Conservation (phyloP, 495 filamentous ascomycete species). For the Penicillium flavigenum region DNA sequence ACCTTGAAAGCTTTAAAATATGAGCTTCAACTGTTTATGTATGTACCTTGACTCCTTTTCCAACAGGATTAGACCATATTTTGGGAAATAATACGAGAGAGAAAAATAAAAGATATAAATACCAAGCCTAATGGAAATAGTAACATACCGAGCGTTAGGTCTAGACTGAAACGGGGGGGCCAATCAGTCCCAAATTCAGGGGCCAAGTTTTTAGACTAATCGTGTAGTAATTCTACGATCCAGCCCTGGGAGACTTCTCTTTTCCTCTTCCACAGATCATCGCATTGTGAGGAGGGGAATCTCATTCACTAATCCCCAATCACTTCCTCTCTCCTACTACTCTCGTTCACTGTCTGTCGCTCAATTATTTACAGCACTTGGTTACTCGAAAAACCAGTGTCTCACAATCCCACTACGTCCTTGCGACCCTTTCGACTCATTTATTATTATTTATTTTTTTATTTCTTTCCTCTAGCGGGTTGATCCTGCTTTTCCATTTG, state of each 20-base stretch:
- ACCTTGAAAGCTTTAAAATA: not conserved
- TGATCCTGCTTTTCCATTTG: constrained; percentile 28
- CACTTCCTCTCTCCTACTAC: constrained; percentile 7
- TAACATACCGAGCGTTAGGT: constrained; percentile 9
- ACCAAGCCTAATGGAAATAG: constrained; percentile 5
- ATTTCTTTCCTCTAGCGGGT: constrained; percentile 22
- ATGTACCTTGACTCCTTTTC: not conserved
- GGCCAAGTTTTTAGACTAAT: constrained; percentile 9
- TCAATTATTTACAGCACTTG: not conserved
- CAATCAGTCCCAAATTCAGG: constrained; percentile 17
- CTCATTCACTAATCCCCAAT: constrained; percentile 11
- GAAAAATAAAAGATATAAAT: constrained; percentile 1
- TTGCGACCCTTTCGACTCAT: constrained; percentile 8
- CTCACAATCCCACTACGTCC: not conserved
- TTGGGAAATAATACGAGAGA: not conserved
- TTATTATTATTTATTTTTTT: constrained; percentile 3
- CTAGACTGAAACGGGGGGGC: constrained; percentile 13
- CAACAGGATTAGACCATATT: not conserved
- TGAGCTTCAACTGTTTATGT: not conserved
- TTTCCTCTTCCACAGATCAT: constrained; percentile 8
- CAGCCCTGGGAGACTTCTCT: constrained; percentile 10
- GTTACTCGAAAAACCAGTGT: constrained; percentile 13
- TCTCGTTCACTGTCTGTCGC: constrained; percentile 1
- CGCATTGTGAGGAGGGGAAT: constrained; percentile 8
- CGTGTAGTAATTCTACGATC: constrained; percentile 2